Evolutionary conservation across 805 yeast species (phyloP), one percentile per base, ranked within the genome.

Genomic region (Spathaspora boniae): DNA sequence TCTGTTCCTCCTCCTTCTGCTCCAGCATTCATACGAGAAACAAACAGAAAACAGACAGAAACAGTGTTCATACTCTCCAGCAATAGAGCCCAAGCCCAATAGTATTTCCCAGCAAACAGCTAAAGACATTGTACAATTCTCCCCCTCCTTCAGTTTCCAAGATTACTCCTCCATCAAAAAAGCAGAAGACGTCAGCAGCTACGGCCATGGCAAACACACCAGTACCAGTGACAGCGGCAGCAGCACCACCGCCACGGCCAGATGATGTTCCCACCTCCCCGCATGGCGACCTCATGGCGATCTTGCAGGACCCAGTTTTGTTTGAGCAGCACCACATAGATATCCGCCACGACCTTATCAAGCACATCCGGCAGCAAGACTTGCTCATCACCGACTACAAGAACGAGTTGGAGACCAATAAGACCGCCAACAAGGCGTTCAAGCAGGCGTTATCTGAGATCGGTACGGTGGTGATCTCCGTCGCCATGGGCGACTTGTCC

Each of bases 401-500:
- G 16, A 40, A 53, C 23, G 68, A 65, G 30, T 53, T 63, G 24
- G 62, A 58, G 25, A 55, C 66, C 2, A 58, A 63, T 16, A 54
- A 53, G 38, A 53, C 58, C n/a, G 86, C 87, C 31, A 83, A 84
- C 56, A 71, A 76, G 38, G 89, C 88, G 4, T 80, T 78, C 50
- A 80, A 78, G 48, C 74, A 75, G 50, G 88, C 89, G 4, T 61
- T 84, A 22, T 72, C 78, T 38, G 94, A 86, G 50, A 83, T 86
- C 21, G 94, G 94, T 18, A 82, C 86, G 24, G 94, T 86, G 15
- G 89, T 86, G 15, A 82, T 84, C 26, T 85, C 91, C 11, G 95
- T 86, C 16, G 93, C 95, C 14, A 82, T 80, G 74, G 96, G 96
- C 33, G 95, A 86, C 52, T 68, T 86, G 48, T 77, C 87, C 20